A percentile compares a stretch with the other conserved stretches of the same genome.
Evolutionary conservation across 306 rosid species (phyloP).

Genomic region (Biancaea sappan): DNA sequence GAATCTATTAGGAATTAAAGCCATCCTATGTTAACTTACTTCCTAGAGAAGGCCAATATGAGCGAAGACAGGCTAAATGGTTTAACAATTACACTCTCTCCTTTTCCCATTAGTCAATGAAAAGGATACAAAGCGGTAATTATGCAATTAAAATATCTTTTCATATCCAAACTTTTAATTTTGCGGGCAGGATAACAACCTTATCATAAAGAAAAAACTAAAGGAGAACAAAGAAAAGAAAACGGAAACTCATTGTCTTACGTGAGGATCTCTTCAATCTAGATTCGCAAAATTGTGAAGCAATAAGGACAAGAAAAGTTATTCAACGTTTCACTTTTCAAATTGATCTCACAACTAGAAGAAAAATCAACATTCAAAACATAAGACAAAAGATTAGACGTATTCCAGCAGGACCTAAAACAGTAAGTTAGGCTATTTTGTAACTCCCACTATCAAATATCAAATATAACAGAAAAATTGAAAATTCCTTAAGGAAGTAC

Average conservation of each 20-base stretch:
- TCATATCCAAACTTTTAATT: background rate
- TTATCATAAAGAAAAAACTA: background rate
- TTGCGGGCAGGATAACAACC: constrained; percentile 8
- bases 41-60: background rate
- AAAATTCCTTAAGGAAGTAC: background rate
- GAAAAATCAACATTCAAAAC: constrained; percentile 20
- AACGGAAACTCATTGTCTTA: background rate
- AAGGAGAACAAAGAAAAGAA: background rate
- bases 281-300: constrained; percentile 19
- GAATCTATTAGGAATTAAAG: background rate
- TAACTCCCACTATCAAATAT: constrained; percentile 35
- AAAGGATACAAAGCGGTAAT: background rate
- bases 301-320: constrained; percentile 15
- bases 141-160: constrained; percentile 13
- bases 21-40: background rate
- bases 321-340: constrained; percentile 5
- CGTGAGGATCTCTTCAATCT: constrained; percentile 16
- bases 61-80: constrained; percentile 5
- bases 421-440: background rate
- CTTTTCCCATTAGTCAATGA: background rate
- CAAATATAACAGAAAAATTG: constrained; percentile 26
- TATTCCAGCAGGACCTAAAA: constrained; percentile 29
- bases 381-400: constrained; percentile 1
- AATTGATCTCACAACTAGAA: constrained; percentile 31
- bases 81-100: background rate